These are phyloP conservation scores for Diplodia corticola DNA, from an alignment of 2,329 filamentous ascomycete species.

Conservation along the genomic window DNA sequence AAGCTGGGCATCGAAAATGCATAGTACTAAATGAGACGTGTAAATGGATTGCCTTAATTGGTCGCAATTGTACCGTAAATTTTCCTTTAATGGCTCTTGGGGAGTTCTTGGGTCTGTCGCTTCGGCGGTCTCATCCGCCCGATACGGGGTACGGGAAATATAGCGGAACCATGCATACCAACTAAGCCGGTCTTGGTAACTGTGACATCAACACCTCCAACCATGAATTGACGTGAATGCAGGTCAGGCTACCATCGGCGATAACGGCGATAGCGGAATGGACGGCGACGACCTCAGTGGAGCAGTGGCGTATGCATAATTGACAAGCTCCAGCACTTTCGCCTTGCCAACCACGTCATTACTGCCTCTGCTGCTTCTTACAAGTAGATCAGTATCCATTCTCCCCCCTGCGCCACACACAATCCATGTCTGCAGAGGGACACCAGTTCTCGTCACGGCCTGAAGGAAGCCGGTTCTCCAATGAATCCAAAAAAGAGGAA, in stretches of 20 bases:
- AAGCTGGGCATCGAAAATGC: too few species aligned
- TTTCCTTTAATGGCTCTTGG: too few species aligned
- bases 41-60: too few species aligned
- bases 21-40: too few species aligned
- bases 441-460: neutral
- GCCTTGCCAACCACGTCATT: neutral
- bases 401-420: too few species aligned
- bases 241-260: too few species aligned
- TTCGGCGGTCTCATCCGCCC: neutral
- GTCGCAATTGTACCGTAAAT: too few species aligned
- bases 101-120: too few species aligned
- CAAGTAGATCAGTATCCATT: neutral
- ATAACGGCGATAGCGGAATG: too few species aligned
- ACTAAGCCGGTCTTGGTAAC: neutral
- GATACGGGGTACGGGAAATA: neutral
- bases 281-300: too few species aligned
- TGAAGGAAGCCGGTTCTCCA: neutral
- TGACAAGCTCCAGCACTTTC: neutral
- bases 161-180: neutral
- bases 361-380: neutral
- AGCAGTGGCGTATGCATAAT: too few species aligned
- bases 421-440: neutral
- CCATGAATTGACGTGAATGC: neutral
- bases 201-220: conserved; percentile 6
- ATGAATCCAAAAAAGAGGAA: neutral